These are phyloP conservation scores for Peronospora destructor DNA, from an alignment of 352 stramenopile genomes.

Conservation along the genomic window DNA sequence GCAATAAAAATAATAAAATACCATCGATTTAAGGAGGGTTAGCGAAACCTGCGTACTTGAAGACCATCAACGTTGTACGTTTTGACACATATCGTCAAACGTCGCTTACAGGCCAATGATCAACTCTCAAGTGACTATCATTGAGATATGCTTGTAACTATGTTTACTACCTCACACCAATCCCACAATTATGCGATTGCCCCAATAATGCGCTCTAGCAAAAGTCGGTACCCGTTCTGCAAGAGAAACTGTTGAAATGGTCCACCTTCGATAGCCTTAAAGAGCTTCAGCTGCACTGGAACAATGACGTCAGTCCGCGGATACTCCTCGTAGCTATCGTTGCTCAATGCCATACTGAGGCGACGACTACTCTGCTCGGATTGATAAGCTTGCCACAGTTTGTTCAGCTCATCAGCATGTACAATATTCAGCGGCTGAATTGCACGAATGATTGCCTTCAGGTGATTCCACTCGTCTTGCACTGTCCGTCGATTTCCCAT, in stretches of 20 bases:
- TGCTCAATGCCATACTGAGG: constrained; percentile 60
- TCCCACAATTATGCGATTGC: constrained; percentile 38
- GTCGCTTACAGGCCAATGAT: not conserved
- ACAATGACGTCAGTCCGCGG: constrained; percentile 67
- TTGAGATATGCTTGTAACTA: constrained; percentile 24
- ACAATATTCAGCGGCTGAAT: constrained; percentile 56
- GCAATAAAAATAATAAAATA: not conserved
- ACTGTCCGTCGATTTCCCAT: constrained; percentile 32
- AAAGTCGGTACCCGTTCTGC: constrained; percentile 57
- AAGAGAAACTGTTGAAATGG: constrained; percentile 77
- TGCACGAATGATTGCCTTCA: constrained; percentile 56
- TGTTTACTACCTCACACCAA: constrained; percentile 12
- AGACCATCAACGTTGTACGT: no score
- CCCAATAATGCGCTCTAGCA: constrained; percentile 70
- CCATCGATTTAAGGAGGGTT: not conserved
- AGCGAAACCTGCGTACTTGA: no score
- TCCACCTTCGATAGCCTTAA: constrained; percentile 66
- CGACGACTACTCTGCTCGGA: constrained; percentile 60
- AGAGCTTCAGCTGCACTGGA: constrained; percentile 69
- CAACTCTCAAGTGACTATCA: constrained; percentile 14
- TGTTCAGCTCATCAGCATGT: constrained; percentile 41
- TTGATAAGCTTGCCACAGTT: constrained; percentile 60
- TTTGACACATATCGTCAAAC: no score
- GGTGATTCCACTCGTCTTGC: constrained; percentile 74
- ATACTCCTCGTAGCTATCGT: constrained; percentile 52